Conservation (phyloP, 208 protist genomes). For the Tetramitus jugosus region DNA sequence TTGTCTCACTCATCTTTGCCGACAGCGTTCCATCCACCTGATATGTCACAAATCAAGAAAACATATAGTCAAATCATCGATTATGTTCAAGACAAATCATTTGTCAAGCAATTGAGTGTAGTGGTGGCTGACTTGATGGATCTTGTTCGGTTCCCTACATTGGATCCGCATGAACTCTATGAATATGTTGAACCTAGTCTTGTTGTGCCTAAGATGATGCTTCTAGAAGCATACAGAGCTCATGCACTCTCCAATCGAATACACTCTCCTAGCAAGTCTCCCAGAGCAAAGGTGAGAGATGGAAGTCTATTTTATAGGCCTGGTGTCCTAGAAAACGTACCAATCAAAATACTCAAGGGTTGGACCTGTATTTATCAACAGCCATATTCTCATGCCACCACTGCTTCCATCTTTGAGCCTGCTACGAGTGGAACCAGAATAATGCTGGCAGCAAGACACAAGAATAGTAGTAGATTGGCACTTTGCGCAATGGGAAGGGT, state of each 20-base stretch:
- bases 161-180: slow-evolving; percentile 11
- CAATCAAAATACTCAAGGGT: neutral
- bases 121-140: neutral
- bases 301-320: neutral
- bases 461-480: neutral
- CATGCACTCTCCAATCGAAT: neutral
- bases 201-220: neutral
- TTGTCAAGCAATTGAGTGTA: neutral
- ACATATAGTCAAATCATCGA: neutral
- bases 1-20: too few relatives aligned
- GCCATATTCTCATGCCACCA: neutral
- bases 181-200: neutral
- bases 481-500: neutral
- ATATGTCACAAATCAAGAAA: neutral
- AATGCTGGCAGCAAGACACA: neutral
- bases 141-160: neutral
- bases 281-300: neutral
- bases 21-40: too few relatives aligned
- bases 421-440: neutral
- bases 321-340: neutral
- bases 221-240: slow-evolving; percentile 4
- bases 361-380: neutral
- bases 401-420: neutral
- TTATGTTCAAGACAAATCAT: neutral
- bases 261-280: neutral